Base-by-base conservation (phyloP, 163 green algal genomes). In the Volvox carteri region DNA sequence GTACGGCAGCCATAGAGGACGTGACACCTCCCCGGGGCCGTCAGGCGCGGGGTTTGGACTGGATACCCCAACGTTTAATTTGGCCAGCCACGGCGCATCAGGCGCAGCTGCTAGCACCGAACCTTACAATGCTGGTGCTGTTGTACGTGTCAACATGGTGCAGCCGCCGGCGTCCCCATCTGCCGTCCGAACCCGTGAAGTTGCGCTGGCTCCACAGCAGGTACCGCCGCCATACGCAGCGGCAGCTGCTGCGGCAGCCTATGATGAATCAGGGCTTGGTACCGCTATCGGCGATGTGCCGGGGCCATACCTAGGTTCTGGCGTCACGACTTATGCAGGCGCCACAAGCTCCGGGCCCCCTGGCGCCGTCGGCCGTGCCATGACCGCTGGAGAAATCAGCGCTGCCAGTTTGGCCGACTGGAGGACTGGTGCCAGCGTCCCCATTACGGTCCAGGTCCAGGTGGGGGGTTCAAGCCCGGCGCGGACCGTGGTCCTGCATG, bases 351-450 rank as follows among this genome's bases (percentile, higher is more conserved):
- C 46, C 18, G 23, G 11, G 25, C 21, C 41, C 74, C 30, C 8
- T 28, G 30, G 5, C n/a, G 19, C 44, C 44, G 14, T 46, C 11
- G 75, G 75, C 33, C 28, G 42, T 18, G 44, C n/a, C 9, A 33
- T 28, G 37, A 41, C 12, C 39, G 79, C 16, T 28, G 4, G 39
- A 14, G 81, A 87, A 65, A 1, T 56, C 7, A 87, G 81, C 46
- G 48, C 81, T 1, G 65, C 65, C 44, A 87, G 81, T 65, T 67
- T 87, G 21, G 67, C 46, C 12, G 81, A 87, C 30, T 87, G 81
- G 79, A 46, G 54, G 23, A 41, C 73, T 21, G 73, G 23, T 23
- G 70, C 70, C 70, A 78, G 70, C 70, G 76, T 33, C 11, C 78
- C 78, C 1, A 18, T 75, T 18, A 85, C 54, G 23, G 37, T 86